Percentiles rank a stretch among this genome's conserved stretches.
phyloP scores from a whole-genome alignment of 148 eudicot species.

The Salicornia ramosissima region DNA sequence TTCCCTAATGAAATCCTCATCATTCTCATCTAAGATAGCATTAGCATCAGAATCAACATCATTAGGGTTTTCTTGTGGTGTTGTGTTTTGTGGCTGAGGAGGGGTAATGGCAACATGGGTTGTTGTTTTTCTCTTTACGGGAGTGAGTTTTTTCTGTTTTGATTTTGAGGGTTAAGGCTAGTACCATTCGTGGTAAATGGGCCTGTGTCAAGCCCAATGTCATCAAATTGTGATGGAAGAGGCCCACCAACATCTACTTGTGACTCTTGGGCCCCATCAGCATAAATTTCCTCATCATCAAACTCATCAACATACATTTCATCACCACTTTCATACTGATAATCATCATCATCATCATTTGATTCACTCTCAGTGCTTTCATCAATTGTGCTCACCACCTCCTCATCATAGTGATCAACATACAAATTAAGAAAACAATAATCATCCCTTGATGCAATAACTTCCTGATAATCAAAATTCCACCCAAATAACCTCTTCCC shows the following conservation, averaged over 20 bases:
- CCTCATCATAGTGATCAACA: not conserved
- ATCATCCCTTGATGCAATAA: not conserved
- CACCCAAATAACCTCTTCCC: no score
- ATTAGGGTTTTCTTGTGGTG: not conserved
- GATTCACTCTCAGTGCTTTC: not conserved
- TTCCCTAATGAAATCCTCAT: not conserved
- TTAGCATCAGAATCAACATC: not conserved
- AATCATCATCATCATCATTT: not conserved
- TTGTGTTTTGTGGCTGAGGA: not conserved
- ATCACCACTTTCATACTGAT: not conserved
- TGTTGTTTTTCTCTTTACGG: not conserved
- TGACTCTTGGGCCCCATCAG: rapidly evolving
- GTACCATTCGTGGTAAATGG: no score
- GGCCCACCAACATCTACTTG: not conserved
- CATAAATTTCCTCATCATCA: not conserved
- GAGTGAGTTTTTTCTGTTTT: no score
- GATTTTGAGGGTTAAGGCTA: no score
- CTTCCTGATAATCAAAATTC: not conserved
- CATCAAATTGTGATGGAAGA: not conserved
- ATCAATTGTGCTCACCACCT: not conserved
- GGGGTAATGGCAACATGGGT: not conserved
- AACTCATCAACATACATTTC: not conserved
- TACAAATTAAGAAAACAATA: not conserved
- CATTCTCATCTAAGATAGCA: not conserved
- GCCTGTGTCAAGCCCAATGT: no score